These are phyloP conservation scores for Casuarina equisetifolia DNA, from an alignment of 306 rosid genomes.

Conservation along the genomic window DNA sequence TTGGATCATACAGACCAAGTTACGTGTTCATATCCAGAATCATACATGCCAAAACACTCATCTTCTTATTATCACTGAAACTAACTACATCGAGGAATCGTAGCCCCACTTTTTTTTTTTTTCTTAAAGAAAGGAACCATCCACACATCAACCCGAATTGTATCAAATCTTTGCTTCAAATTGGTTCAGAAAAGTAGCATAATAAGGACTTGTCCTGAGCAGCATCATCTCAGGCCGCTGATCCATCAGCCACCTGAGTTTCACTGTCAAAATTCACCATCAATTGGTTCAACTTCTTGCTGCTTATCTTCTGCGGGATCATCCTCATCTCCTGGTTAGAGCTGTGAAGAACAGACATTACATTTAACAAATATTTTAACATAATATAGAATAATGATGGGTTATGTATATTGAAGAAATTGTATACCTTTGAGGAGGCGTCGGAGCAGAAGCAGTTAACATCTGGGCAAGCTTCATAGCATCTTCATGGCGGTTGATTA, in stretches of 20 bases:
- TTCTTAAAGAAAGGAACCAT: neutral
- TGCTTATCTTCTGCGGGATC: conserved; percentile 69
- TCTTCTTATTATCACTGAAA: too few species aligned
- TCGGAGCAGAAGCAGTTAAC: conserved; percentile 49
- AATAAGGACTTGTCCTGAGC: neutral
- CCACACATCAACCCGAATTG: neutral
- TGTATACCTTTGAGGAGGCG: conserved; percentile 48
- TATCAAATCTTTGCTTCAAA: neutral
- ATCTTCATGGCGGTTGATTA: conserved; percentile 55
- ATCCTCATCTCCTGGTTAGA: conserved; percentile 40
- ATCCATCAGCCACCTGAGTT: conserved; percentile 21
- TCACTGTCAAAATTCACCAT: conserved; percentile 59
- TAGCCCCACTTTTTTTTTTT: too few species aligned
- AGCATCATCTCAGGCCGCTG: neutral
- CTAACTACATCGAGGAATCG: too few species aligned
- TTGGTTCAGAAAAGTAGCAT: neutral
- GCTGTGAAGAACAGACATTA: conserved; percentile 35
- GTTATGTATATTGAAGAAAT: neutral
- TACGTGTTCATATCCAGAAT: too few species aligned
- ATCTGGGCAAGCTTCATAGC: conserved; percentile 62
- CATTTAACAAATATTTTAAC: too few species aligned
- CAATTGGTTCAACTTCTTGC: conserved; percentile 80
- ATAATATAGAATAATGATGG: neutral
- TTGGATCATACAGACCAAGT: too few species aligned
- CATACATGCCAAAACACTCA: too few species aligned